These are phyloP conservation scores for Babjeviella inositovora DNA, from an alignment of 805 yeast genomes.

Conservation along the genomic window DNA sequence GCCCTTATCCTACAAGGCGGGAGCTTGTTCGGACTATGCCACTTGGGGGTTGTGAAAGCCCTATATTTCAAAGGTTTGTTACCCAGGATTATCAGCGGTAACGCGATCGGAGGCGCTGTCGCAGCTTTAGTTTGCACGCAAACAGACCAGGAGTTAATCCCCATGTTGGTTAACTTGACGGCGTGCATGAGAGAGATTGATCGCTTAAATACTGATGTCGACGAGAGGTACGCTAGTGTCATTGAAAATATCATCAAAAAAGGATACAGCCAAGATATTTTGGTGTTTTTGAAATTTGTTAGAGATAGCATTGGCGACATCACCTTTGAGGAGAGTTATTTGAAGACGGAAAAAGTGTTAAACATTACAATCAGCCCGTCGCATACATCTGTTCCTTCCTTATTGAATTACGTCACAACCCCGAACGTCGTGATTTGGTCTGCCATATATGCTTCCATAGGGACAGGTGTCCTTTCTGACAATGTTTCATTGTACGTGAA, in stretches of 20 bases:
- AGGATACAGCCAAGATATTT: constrained; percentile 78
- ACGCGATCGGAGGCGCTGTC: constrained; percentile 87
- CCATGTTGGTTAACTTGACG: constrained; percentile 19
- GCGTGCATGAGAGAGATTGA: constrained; percentile 17
- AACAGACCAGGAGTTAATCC: constrained; percentile 46
- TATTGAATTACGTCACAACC: constrained; percentile 79
- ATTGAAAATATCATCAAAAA: constrained; percentile 62
- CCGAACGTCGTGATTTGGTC: constrained; percentile 87
- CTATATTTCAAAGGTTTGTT: constrained; percentile 58
- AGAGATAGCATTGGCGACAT: constrained; percentile 59
- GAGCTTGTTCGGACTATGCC: constrained; percentile 85
- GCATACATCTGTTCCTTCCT: constrained; percentile 47
- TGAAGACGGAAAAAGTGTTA: constrained; percentile 60
- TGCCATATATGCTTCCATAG: constrained; percentile 78
- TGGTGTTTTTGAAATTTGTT: constrained; percentile 66
- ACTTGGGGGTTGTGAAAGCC: constrained; percentile 82
- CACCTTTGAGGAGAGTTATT: constrained; percentile 89
- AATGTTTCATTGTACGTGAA: constrained; percentile 42
- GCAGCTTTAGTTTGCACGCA: constrained; percentile 75
- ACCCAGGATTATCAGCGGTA: constrained; percentile 81
- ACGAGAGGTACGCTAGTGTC: constrained; percentile 47
- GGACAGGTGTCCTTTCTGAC: constrained; percentile 50
- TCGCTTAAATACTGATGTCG: constrained; percentile 32
- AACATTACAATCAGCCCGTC: constrained; percentile 81
- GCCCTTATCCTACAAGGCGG: constrained; percentile 92